Evolutionary conservation across 495 filamentous ascomycete genomes (phyloP), one percentile per base, ranked within the genome.

Genomic region (Schizothecium vesticola): DNA sequence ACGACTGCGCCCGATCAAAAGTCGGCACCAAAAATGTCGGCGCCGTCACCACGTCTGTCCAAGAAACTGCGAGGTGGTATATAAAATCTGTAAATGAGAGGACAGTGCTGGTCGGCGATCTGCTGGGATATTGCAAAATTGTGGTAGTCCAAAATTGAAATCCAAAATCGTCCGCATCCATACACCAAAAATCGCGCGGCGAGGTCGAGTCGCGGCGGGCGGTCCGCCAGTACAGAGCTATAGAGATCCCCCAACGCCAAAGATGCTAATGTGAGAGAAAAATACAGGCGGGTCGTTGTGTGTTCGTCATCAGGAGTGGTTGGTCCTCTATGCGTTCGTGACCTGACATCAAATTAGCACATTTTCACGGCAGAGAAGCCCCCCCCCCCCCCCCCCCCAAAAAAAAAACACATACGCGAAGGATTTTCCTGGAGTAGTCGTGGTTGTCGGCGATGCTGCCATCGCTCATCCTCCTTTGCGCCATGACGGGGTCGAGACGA

Each of bases 391-490:
- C n/a, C n/a, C n/a, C n/a, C n/a, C n/a, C n/a, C n/a, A n/a, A 9
- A 23, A 7, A 22, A 13, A 6, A 21, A 66, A 56, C 3, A 79
- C 85, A 66, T 82, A 95, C 95, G 88, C 95, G 92, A 76, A 99
- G 84, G 78, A 99, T 97, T 74, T 91, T 90, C 78, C 95, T 87
- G 67, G 95, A 97, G 80, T 97, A 99, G 79, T 98, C 95, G 77
- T 96, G 88, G 80, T 97, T 95, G 77, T 99, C 96, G 72, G 94
- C 94, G 76, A 99, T 98, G 80, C 94, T 97, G 72, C 94, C 95
- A 79, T 94, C 92, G 79, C 95, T 98, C 82, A 94, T 88, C 77
- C 95, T 87, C 74, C 93, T 85, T 71, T 95, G 88, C 66, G 88
- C 87, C 89, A 97, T 91, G 61, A 90, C 88, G 24, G 94, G 92